Evolutionary conservation across 805 yeast species (phyloP), one percentile per base, ranked within the genome.

Genomic region (Kluyveromyces starmeri): DNA sequence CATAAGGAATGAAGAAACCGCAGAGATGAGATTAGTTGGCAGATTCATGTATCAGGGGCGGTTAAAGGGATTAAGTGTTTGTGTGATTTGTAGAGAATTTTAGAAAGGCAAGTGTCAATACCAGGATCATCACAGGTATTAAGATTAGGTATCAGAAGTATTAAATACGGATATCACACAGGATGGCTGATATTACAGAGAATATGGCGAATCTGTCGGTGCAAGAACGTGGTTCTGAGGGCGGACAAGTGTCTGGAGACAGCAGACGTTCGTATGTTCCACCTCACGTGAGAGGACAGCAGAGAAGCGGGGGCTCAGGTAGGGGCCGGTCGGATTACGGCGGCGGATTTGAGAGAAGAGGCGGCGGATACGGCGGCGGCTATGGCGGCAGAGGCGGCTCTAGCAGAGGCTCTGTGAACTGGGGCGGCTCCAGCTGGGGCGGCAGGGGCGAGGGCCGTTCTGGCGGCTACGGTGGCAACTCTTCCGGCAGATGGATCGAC

Each of bases 401-500:
- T n/a, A n/a, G n/a, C n/a, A 38, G 49, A 35, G 45, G 53, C 42
- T 59, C 65, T 42, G 60, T 62, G 32, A 58, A 61, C 37, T 61
- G 67, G 32, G 51, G 61, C 31, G 53, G 62, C 37, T 52, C 61
- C 42, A 58, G 61, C 39, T 59, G 65, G 32, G 54, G 59, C 43
- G 54, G 58, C 38, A 51, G 56, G 37, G 50, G 60, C 27, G 41
- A 50, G 30, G 49, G 52, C n/a, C 35, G 41, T 26, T 26, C 36
- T n/a, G 42, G 48, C 28, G 50, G 49, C 34, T 41, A 29, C 33
- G 55, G 59, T 29, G 60, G 66, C 45, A 62, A 66, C 23, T 80
- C 79, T 45, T 80, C 74, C 46, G 98, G 98, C 50, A 69, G 70
- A 45, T 92, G 85, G 73, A 78, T 68, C 36, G 81, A 86, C 55